Percentiles rank a stretch among this genome's conserved stretches.
phyloP scores from a whole-genome alignment of 2,329 filamentous ascomycete genomes.

The Fusarium nisikadoi region DNA sequence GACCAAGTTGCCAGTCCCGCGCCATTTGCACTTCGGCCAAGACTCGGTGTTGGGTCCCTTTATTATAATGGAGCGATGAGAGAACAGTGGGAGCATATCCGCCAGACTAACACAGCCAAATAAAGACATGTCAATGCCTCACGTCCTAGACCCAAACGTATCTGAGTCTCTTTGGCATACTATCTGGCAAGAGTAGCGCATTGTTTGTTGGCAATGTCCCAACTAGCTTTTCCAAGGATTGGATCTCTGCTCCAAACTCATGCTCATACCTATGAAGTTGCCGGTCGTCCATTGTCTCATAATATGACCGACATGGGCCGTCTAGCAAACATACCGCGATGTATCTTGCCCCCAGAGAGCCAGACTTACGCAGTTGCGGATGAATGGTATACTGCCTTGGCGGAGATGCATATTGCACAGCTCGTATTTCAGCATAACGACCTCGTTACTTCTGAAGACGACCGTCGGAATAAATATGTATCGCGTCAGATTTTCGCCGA shows the following conservation, averaged over 20 bases:
- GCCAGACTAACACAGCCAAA: neutral
- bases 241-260: constrained; percentile 48
- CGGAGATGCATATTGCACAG: constrained; percentile 54
- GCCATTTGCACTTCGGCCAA: constrained; percentile 17
- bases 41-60: constrained; percentile 43
- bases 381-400: constrained; percentile 52
- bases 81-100: constrained; percentile 41
- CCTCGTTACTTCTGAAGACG: constrained; percentile 49
- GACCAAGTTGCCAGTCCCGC: constrained; percentile 12
- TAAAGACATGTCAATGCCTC: neutral
- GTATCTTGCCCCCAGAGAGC: constrained; percentile 26
- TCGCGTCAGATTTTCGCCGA: constrained; percentile 54
- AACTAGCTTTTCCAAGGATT: constrained; percentile 50
- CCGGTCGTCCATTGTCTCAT: constrained; percentile 9
- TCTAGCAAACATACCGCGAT: constrained; percentile 40
- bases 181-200: constrained; percentile 52
- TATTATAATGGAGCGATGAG: constrained; percentile 43
- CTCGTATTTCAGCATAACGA: constrained; percentile 56
- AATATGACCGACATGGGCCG: constrained; percentile 55
- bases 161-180: constrained; percentile 44
- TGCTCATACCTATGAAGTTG: too few species aligned
- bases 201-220: constrained; percentile 53
- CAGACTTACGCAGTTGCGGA: constrained; percentile 44
- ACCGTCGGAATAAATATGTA: constrained; percentile 56
- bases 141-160: constrained; percentile 36